phyloP scores from a whole-genome alignment of 345 rosid genomes.

The Syzygium grande region DNA sequence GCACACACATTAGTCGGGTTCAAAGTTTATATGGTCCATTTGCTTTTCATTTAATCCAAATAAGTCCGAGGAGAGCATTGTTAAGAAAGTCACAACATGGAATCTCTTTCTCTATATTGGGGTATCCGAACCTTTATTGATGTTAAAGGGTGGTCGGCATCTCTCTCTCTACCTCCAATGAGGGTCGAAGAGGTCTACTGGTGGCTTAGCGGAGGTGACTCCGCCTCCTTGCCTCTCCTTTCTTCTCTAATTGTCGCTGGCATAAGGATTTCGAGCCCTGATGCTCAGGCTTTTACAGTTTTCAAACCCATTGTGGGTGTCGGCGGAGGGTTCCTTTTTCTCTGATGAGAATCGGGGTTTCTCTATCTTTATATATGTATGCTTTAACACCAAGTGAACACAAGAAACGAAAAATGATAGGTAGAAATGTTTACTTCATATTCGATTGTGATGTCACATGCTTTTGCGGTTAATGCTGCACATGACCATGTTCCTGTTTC shows the following conservation, averaged over 20 bases:
- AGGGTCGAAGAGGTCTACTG: neutral
- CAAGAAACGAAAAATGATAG: neutral
- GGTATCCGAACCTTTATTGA: neutral
- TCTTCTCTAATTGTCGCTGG: neutral
- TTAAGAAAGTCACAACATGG: neutral
- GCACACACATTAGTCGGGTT: neutral
- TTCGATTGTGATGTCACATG: neutral
- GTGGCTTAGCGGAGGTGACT: neutral
- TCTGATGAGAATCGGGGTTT: neutral
- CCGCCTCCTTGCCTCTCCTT: neutral
- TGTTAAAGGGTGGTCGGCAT: neutral
- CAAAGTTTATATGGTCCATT: neutral
- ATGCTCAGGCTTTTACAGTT: neutral
- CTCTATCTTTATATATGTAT: neutral
- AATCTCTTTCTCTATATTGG: neutral
- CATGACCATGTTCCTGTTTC: neutral
- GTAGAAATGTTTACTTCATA: neutral
- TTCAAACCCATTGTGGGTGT: neutral
- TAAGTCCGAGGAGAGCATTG: neutral
- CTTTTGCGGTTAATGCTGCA: neutral
- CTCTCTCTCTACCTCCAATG: neutral
- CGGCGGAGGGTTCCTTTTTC: neutral
- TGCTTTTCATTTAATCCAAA: neutral
- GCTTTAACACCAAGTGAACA: neutral
- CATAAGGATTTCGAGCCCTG: neutral